Evolutionary conservation across 2,329 filamentous ascomycete genomes (phyloP).

Genomic region (Colletotrichum chrysophilum): DNA sequence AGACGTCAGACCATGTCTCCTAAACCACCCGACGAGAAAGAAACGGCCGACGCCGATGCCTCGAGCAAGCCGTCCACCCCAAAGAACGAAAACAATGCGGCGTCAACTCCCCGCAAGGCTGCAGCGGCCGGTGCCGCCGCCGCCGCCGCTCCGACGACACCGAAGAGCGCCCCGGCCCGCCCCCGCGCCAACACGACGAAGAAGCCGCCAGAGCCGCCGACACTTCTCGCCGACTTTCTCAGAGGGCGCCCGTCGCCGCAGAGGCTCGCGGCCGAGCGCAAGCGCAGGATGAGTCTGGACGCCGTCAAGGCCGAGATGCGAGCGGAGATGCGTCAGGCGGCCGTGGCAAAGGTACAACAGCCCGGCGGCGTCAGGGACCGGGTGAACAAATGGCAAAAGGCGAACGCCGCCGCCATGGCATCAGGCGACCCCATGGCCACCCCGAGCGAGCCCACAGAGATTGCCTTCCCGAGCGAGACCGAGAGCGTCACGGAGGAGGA

Average conservation of each 20-base stretch:
- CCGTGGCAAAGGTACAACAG: conserved; percentile 63
- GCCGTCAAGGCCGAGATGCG: conserved; percentile 58
- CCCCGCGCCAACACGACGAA: conserved; percentile 44
- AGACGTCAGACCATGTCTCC: conserved; percentile 21
- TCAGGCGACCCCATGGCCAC: conserved; percentile 55
- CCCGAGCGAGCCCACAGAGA: conserved; percentile 64
- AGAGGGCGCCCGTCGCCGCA: conserved; percentile 61
- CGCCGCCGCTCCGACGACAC: conserved; percentile 27
- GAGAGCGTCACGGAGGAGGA: conserved; percentile 67
- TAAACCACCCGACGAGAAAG: conserved; percentile 20
- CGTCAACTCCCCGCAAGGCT: conserved; percentile 13
- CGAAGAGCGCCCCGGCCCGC: conserved; percentile 48
- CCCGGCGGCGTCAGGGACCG: conserved; percentile 77
- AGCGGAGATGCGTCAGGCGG: conserved; percentile 61
- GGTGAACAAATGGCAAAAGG: conserved; percentile 84
- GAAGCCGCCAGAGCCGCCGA: conserved; percentile 45
- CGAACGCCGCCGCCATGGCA: conserved; percentile 70
- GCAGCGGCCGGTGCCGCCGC: not conserved
- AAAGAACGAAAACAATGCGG: not conserved
- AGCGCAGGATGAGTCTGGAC: conserved; percentile 58
- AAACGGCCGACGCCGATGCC: conserved; percentile 1
- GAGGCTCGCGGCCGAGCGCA: conserved; percentile 56
- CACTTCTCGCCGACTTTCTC: conserved; percentile 62
- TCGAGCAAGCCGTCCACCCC: conserved; percentile 4
- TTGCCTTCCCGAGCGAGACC: conserved; percentile 65